Evolutionary conservation across 495 filamentous ascomycete species (phyloP), one percentile per base, ranked within the genome.

Genomic region (Talaromyces adpressus): DNA sequence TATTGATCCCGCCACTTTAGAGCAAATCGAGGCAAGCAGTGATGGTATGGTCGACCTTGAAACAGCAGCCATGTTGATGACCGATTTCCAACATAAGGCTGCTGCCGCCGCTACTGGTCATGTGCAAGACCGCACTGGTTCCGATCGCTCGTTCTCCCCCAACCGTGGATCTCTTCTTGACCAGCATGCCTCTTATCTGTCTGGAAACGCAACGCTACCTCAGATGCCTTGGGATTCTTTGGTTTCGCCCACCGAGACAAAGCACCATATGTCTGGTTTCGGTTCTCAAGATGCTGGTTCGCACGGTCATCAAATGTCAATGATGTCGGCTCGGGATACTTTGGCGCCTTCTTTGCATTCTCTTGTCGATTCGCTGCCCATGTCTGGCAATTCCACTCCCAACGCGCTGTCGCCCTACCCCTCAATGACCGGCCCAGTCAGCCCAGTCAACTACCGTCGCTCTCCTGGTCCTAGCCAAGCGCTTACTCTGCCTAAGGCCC

Each of bases 41-140:
- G 94, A 98, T 74, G 92, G 91, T 74, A 91, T 94, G 83, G 91
- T 96, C 73, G 93, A 97, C 79, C 87, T 97, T 75, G 94, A 98
- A 84, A 93, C 92, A 71, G 94, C 94, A 70, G 94, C 95, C 67
- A 97, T 96, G 91, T 87, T 98, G 81, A 94, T 98, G 84, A 94
- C 95, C 72, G 91, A 98, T 78, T 89, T 98, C 75, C 95, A 96
- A 80, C 92, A 97, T 78, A 96, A 97, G 79, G 93, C 94, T 69
- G 90, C 88, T 68, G 91, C 90, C 57, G 88, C 89, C 41, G 93
- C 91, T 79, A 89, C 85, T 63, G 82, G 81, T 67, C 86, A 89
- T 72, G 77, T 84, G 68, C 91, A 89, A 74, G 88, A 92, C 66
- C 78, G 83, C 68, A 87, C 87, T 69, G 83, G 85, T 66, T 84